Percentiles rank a stretch among this genome's conserved stretches.
phyloP scores from a whole-genome alignment of 495 filamentous ascomycete genomes.

The Talaromyces trachyspermus region DNA sequence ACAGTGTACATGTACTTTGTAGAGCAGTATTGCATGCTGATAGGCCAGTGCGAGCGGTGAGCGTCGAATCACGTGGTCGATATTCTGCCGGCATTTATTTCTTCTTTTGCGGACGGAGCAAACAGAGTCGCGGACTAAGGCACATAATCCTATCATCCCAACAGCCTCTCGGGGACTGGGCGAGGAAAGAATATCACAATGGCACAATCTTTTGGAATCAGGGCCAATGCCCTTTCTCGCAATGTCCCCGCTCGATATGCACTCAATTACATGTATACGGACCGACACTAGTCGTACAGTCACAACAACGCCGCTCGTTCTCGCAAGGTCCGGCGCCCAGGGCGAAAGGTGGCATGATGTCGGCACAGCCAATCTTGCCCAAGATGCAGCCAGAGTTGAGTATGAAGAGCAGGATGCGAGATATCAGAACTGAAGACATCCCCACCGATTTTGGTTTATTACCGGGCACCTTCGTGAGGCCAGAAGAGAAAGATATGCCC shows the following conservation, averaged over 20 bases:
- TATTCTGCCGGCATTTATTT: too few relatives aligned
- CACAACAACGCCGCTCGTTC: slow-evolving; percentile 31
- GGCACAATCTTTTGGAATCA: background rate
- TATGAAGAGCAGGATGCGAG: slow-evolving; percentile 26
- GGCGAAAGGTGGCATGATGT: slow-evolving; percentile 16
- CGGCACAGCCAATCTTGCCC: slow-evolving; percentile 15
- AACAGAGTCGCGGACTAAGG: too few relatives aligned
- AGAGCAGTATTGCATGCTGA: too few relatives aligned
- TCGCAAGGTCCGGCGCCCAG: slow-evolving; percentile 25
- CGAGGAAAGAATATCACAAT: background rate
- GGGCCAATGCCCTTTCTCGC: background rate
- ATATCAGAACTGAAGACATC: slow-evolving; percentile 18
- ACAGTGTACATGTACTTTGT: too few relatives aligned
- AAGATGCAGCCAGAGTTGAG: slow-evolving; percentile 32
- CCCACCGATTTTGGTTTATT: slow-evolving; percentile 49
- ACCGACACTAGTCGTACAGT: background rate
- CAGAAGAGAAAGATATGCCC: slow-evolving; percentile 48
- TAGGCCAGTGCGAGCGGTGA: too few relatives aligned
- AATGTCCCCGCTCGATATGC: background rate
- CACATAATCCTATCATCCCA: background rate
- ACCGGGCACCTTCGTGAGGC: slow-evolving; percentile 52
- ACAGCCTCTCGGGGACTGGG: slow-evolving; percentile 1
- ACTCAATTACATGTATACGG: too few relatives aligned
- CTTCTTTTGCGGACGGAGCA: too few relatives aligned
- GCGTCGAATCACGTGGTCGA: too few relatives aligned